Evolutionary conservation across 2,329 filamentous ascomycete species (phyloP), one percentile per base, ranked within the genome.

Genomic region (Phialophora expanda): DNA sequence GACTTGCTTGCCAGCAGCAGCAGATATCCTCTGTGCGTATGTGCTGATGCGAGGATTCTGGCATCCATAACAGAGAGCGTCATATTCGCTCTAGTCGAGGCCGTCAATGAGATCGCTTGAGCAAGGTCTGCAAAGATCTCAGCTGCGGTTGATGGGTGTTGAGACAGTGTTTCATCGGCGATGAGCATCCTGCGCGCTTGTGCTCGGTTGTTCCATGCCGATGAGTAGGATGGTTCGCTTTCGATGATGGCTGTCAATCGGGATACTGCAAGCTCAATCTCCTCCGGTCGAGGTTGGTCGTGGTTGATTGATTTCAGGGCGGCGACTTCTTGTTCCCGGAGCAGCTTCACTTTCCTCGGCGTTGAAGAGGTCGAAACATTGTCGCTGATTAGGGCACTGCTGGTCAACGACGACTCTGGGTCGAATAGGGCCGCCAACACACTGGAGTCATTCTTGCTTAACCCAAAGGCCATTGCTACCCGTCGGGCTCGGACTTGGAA

Each of bases 181-280:
- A 79, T 72, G 1, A 79, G 72, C 48, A 82, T 70, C 5, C 81
- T 76, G 1, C 76, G 65, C 70, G 78, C 75, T 75, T 87, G 85
- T 2, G 86, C 86, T 51, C 84, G 81, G 68, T 87, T 87, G 56
- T 82, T 79, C 63, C 84, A 83, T 11, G 83, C 83, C 6, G 84
- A 82, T 1, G 85, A 82, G 66, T 87, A 87, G 7, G 74, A 73
- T 4, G 83, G 82, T 17, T 82, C 67, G 11, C 76, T 63, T 0
- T 67, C 58, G 57, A 86, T 78, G 5, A 86, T 75, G 1, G 69
- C 68, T 38, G 80, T 76, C 8, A 87, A 73, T 11, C 77, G 74
- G 3, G 71, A 61, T 20, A 82, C 74, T 5, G 78, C 75, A 2
- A 72, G 69, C 24, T 75, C 56, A 48, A 81, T 73, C 3, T 69